Conservation (phyloP, 2,329 filamentous ascomycete species). For the Fusarium clavum region DNA sequence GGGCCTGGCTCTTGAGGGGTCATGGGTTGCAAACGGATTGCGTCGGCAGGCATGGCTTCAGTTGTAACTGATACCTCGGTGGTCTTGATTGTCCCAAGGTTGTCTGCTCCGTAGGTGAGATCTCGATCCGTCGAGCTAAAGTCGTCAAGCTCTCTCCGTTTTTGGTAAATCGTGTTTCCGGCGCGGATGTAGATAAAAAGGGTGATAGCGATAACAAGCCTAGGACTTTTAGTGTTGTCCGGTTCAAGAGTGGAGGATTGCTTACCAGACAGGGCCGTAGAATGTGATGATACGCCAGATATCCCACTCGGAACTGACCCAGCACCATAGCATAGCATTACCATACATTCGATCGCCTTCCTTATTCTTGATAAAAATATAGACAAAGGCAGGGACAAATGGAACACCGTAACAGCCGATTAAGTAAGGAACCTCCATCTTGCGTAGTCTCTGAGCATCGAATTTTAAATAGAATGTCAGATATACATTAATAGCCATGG, state of each 20-base stretch:
- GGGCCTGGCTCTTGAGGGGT: conserved; percentile 18
- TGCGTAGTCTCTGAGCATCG: conserved; percentile 70
- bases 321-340: conserved; percentile 83
- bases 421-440: conserved; percentile 78
- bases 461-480: conserved; percentile 83
- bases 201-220: conserved; percentile 70
- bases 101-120: conserved; percentile 55
- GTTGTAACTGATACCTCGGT: conserved; percentile 73
- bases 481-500: conserved; percentile 87
- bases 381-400: conserved; percentile 74
- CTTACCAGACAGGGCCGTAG: conserved; percentile 78
- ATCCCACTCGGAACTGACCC: conserved; percentile 75
- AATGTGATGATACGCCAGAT: conserved; percentile 79
- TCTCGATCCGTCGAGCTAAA: conserved; percentile 63
- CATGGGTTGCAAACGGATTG: conserved; percentile 44
- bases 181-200: conserved; percentile 74
- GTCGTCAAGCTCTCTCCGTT: conserved; percentile 70
- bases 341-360: conserved; percentile 73
- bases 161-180: conserved; percentile 75
- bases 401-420: conserved; percentile 78
- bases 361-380: conserved; percentile 68
- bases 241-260: background rate
- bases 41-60: conserved; percentile 52
- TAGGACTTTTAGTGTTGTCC: conserved; percentile 46
- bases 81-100: conserved; percentile 63